phyloP scores from a whole-genome alignment of 2,329 filamentous ascomycete species.

The Clonostachys rosea region DNA sequence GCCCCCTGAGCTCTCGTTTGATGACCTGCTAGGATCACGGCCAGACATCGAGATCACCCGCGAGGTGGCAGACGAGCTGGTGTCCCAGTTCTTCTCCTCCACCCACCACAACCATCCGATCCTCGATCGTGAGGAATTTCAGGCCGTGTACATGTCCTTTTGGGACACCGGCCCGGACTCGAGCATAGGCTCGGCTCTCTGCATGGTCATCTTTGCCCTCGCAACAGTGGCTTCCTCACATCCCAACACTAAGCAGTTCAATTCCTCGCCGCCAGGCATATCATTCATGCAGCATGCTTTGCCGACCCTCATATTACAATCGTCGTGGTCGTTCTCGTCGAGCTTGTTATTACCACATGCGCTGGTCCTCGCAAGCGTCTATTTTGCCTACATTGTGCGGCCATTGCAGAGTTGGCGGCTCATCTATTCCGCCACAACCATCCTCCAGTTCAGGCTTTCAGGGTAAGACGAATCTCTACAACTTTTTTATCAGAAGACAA shows the following conservation, averaged over 20 bases:
- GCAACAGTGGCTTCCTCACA: slow-evolving; percentile 8
- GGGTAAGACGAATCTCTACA: not conserved
- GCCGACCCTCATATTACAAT: slow-evolving; percentile 16
- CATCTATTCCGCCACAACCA: slow-evolving; percentile 20
- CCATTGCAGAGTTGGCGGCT: slow-evolving; percentile 24
- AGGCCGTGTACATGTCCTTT: slow-evolving; percentile 11
- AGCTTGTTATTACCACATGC: slow-evolving; percentile 17
- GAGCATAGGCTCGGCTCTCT: slow-evolving; percentile 17
- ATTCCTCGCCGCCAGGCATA: slow-evolving; percentile 16
- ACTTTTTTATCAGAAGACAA: too few species aligned
- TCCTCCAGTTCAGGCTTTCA: slow-evolving; percentile 18
- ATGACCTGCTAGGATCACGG: slow-evolving; percentile 1
- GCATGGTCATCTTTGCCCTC: slow-evolving; percentile 20
- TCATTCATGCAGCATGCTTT: slow-evolving; percentile 20
- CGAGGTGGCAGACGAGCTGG: slow-evolving; percentile 13
- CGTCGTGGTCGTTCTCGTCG: slow-evolving; percentile 19
- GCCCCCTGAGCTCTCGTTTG: slow-evolving; percentile 12
- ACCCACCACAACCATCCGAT: slow-evolving; percentile 18
- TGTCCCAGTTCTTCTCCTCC: slow-evolving; percentile 13
- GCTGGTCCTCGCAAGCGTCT: slow-evolving; percentile 21
- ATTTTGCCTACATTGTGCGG: slow-evolving; percentile 23
- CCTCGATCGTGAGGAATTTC: slow-evolving; percentile 16
- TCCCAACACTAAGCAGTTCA: slow-evolving; percentile 8
- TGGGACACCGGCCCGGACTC: slow-evolving; percentile 10
- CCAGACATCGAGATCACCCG: slow-evolving; percentile 2